A percentile compares a stretch with the other conserved stretches of the same genome.
Conservation (phyloP, 1,284 basidiomycete genomes). For the Austropuccinia psidii region DNA sequence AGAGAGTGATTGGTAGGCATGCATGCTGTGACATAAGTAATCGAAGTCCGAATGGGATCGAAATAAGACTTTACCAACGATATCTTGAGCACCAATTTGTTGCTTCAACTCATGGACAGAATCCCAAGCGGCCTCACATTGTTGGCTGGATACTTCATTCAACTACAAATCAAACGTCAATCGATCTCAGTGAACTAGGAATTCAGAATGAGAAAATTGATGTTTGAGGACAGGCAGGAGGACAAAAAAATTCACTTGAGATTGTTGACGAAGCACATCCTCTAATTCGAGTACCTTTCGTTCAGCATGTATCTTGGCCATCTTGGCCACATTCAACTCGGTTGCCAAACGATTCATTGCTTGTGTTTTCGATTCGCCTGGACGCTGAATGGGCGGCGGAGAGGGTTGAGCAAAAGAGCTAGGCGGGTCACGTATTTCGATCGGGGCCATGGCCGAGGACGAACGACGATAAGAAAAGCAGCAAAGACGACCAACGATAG, state of each 20-base stretch:
- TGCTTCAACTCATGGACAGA: constrained; percentile 10
- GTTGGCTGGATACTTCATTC: constrained; percentile 18
- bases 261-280: constrained; percentile 3
- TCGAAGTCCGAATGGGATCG: too few species aligned
- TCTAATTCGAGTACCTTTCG: constrained; percentile 9
- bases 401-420: neutral
- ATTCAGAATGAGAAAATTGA: neutral
- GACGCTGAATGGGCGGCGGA: constrained; percentile 6
- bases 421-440: neutral
- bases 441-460: constrained; percentile 5
- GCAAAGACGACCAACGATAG: too few species aligned
- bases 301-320: constrained; percentile 30
- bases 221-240: neutral
- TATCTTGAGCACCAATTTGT: constrained; percentile 20
- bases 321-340: constrained; percentile 31
- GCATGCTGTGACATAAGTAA: too few species aligned
- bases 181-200: too few species aligned
- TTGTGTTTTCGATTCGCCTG: constrained; percentile 29
- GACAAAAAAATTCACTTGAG: neutral
- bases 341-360: constrained; percentile 28
- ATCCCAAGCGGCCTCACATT: constrained; percentile 32
- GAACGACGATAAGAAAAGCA: too few species aligned
- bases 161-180: neutral
- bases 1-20: too few species aligned
- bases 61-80: too few species aligned